These are phyloP conservation scores for Phytophthora meadii DNA, from an alignment of 352 stramenopile genomes.

Conservation along the genomic window DNA sequence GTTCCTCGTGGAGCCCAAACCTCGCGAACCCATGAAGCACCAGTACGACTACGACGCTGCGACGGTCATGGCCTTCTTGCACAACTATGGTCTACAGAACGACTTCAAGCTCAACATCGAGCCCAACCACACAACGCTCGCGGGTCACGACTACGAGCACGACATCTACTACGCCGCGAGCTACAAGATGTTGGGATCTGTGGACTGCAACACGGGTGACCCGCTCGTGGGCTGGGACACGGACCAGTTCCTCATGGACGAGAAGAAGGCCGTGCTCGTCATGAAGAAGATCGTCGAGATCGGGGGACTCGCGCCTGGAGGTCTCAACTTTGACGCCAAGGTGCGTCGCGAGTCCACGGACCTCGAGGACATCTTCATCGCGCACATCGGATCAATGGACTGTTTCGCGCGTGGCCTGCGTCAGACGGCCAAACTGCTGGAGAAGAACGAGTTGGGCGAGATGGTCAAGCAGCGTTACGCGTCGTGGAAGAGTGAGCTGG, in stretches of 20 bases:
- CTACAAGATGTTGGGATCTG: background rate
- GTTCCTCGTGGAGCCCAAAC: background rate
- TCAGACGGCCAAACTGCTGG: slow-evolving; percentile 69
- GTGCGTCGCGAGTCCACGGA: background rate
- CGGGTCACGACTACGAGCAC: background rate
- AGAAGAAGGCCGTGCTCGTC: background rate
- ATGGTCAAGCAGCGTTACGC: slow-evolving; percentile 72
- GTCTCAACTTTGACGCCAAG: background rate
- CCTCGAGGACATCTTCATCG: background rate
- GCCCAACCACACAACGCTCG: background rate
- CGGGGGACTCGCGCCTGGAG: background rate
- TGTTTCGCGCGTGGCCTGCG: slow-evolving; percentile 80
- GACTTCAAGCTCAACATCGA: background rate
- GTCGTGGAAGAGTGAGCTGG: slow-evolving; percentile 69
- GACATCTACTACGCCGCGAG: background rate
- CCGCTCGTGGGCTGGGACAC: background rate
- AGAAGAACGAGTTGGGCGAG: slow-evolving; percentile 53
- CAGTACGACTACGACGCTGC: background rate
- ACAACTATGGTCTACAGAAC: background rate
- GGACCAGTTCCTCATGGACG: background rate
- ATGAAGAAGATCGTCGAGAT: background rate
- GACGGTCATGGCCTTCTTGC: background rate
- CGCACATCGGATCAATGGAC: slow-evolving; percentile 89
- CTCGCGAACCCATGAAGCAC: no score
- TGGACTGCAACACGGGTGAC: background rate